Evolutionary conservation across 345 rosid genomes (phyloP).

Genomic region (Linum tenue): DNA sequence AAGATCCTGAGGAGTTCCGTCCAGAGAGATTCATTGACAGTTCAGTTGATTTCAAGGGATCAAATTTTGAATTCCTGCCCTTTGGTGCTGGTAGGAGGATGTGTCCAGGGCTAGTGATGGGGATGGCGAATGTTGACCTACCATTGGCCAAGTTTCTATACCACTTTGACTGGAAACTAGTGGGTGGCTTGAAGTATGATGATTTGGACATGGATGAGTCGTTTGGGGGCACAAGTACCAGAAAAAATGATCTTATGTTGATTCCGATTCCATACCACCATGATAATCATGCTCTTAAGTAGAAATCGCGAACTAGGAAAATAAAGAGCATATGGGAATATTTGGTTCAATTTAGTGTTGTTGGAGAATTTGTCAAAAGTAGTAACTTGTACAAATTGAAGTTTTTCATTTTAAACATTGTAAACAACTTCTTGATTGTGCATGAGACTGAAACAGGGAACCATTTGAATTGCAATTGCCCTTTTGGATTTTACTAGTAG

Average conservation of each 20-base stretch:
- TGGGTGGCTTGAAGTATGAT: constrained; percentile 6
- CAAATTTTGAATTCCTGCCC: too few species aligned
- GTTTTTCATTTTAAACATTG: too few species aligned
- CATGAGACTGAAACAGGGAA: too few species aligned
- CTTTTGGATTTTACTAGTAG: too few species aligned
- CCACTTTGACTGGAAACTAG: constrained; percentile 23
- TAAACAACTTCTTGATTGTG: too few species aligned
- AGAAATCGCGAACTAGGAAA: too few species aligned
- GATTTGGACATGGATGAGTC: constrained; percentile 18
- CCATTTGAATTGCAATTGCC: too few species aligned
- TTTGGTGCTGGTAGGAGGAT: constrained; percentile 15
- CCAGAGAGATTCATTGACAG: constrained; percentile 17
- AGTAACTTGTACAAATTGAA: too few species aligned
- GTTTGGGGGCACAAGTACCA: background rate
- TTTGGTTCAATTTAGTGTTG: too few species aligned
- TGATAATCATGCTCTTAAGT: too few species aligned
- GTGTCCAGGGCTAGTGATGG: constrained; percentile 16
- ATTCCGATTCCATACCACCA: constrained; percentile 6
- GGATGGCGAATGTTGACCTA: constrained; percentile 11
- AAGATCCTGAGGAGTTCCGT: constrained; percentile 8
- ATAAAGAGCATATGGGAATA: too few species aligned
- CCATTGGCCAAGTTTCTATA: constrained; percentile 9
- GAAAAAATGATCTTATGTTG: constrained; percentile 9
- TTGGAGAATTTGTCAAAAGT: too few species aligned
- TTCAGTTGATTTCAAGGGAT: constrained; percentile 14